A percentile compares a stretch with the other conserved stretches of the same genome.
Conservation (phyloP, 2,329 filamentous ascomycete species). For the Boeremia lycopersici region DNA sequence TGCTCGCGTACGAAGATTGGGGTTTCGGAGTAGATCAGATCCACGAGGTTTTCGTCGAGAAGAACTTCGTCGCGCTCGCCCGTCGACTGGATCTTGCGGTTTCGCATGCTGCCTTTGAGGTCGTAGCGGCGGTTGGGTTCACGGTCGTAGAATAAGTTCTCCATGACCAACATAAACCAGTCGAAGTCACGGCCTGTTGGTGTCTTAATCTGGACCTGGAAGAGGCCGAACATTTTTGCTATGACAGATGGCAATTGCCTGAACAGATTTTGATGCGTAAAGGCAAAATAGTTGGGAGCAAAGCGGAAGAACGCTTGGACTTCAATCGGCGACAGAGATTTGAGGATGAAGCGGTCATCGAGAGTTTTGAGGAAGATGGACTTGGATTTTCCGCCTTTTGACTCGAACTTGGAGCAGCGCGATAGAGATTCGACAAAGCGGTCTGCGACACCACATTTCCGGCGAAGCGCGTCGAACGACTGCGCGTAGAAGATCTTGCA, state of each 20-base stretch:
- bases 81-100: slow-evolving; percentile 94
- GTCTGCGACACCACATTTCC: slow-evolving; percentile 91
- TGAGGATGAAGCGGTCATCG: slow-evolving; percentile 91
- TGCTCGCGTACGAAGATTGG: slow-evolving; percentile 95
- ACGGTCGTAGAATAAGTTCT: slow-evolving; percentile 97
- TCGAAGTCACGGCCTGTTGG: slow-evolving; percentile 94
- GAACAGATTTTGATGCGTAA: slow-evolving; percentile 96
- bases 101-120: slow-evolving; percentile 97
- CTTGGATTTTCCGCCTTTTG: slow-evolving; percentile 96
- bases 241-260: slow-evolving; percentile 93
- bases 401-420: slow-evolving; percentile 96
- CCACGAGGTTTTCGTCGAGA: slow-evolving; percentile 97
- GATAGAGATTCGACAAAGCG: slow-evolving; percentile 95
- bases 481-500: slow-evolving; percentile 99
- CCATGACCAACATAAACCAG: slow-evolving; percentile 92
- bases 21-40: slow-evolving; percentile 92
- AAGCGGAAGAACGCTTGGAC: slow-evolving; percentile 94
- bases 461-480: slow-evolving; percentile 91
- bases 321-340: slow-evolving; percentile 88
- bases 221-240: slow-evolving; percentile 98
- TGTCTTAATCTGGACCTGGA: slow-evolving; percentile 97
- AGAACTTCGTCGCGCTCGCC: slow-evolving; percentile 96
- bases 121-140: slow-evolving; percentile 82
- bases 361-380: slow-evolving; percentile 96
- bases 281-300: slow-evolving; percentile 94